Percentiles rank a stretch among this genome's conserved stretches.
phyloP scores from a whole-genome alignment of 371 early-diverging fungal species.

The Catenaria anguillulae region DNA sequence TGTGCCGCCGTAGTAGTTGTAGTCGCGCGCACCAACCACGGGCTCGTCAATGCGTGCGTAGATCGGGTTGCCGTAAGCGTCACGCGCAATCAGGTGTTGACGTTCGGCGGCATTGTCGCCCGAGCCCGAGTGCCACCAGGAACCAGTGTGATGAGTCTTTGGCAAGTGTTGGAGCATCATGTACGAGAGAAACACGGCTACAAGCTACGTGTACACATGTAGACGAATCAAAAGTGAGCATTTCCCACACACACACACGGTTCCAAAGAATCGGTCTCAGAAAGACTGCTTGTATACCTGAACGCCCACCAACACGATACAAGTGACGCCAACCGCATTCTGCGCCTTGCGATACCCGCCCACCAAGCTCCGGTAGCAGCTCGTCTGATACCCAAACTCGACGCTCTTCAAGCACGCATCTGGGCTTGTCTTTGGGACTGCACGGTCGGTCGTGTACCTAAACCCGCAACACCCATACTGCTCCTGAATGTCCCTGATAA shows the following conservation, averaged over 20 bases:
- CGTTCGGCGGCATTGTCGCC: not conserved
- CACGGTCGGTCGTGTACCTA: conserved; percentile 17
- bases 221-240: not conserved
- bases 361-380: conserved; percentile 4
- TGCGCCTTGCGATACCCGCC: not conserved
- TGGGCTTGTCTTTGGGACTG: conserved; percentile 15
- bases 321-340: not conserved
- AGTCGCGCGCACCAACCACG: no score
- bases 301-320: not conserved
- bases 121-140: no score
- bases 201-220: not conserved
- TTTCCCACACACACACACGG: not conserved
- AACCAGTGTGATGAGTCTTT: not conserved
- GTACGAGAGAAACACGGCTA: not conserved
- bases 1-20: no score
- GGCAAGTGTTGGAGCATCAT: not conserved
- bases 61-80: not conserved
- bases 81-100: not conserved
- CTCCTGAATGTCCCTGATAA: conserved; percentile 21
- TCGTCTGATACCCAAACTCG: conserved; percentile 6
- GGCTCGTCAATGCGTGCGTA: no score
- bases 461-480: conserved; percentile 28
- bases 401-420: conserved; percentile 1
- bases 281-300: not conserved
- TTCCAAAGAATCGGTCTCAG: no score